Evolutionary conservation across 306 rosid genomes (phyloP), one percentile per base, ranked within the genome.

Genomic region (Lagenaria siceraria): DNA sequence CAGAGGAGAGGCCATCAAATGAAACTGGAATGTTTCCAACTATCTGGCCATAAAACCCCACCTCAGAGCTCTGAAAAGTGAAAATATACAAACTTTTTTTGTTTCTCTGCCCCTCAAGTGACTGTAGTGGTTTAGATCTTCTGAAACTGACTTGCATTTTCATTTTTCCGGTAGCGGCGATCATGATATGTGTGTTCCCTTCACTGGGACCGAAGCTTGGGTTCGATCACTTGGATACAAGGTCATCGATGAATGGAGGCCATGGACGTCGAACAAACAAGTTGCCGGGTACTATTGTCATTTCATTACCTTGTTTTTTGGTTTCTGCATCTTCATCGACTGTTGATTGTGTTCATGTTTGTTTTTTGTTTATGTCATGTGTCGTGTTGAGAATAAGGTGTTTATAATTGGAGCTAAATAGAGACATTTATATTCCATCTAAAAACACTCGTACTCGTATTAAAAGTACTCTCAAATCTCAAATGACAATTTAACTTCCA

Each of bases 101-200:
- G 4, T 51, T 51, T 54, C 13, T n/a, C 60, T 54, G 22, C 29
- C 66, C 69, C 22, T 31, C 22, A 10, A 8, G 72, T 64, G 49
- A 64, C 18, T 35, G 21, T 17, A 8, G 7, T 64, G 72, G 17
- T 31, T 36, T 36, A 19, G 17, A 65, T 63, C 71, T 63, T 63
- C n/a, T 63, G 71, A 63, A 63, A 6, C 71, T 63, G 24, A 63
- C 21, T 63, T 63, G 14, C 25, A 35, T 19, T 74, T 77, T 82
- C 55, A 40, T 35, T 65, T 46, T 59, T n/a, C 5, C 17, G 43
- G 73, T 88, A 92, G 98, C 33, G 98, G 98, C 9, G 98, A 94
- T 85, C 97, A 92, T 81, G 98, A 94, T 75, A 76, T 94, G 95
- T 94, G 97, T 82, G 96, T 92, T 83, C 98, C 98, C 6, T 94